These are phyloP conservation scores for Selaginella tamariscina DNA, from an alignment of 75 land plant genomes.

Conservation along the genomic window DNA sequence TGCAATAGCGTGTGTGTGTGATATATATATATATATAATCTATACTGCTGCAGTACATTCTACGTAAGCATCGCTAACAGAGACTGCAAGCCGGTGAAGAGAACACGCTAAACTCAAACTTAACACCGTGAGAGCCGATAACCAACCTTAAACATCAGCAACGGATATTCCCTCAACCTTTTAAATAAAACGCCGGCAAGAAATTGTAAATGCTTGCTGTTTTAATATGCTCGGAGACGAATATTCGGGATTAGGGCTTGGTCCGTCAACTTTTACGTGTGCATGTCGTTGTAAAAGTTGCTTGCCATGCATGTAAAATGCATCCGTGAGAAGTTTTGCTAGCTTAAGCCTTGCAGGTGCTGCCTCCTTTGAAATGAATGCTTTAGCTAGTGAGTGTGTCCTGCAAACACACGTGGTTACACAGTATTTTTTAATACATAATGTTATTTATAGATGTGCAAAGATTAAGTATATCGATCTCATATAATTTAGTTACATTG, in stretches of 20 bases:
- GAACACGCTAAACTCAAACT: slow-evolving; percentile 23
- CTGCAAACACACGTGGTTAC: no score
- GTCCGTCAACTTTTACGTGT: neutral
- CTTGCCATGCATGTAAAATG: slow-evolving; percentile 9
- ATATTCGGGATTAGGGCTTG: neutral
- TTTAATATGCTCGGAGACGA: neutral
- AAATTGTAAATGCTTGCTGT: slow-evolving; percentile 15
- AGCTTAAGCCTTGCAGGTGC: slow-evolving; percentile 15
- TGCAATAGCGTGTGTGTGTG: no score
- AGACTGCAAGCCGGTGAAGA: slow-evolving; percentile 16
- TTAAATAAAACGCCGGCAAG: slow-evolving; percentile 14
- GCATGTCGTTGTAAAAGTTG: neutral
- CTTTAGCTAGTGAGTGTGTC: slow-evolving; percentile 22
- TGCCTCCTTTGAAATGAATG: slow-evolving; percentile 19
- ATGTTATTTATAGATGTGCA: neutral
- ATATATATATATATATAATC: no score
- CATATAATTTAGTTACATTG: neutral
- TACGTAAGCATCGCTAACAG: slow-evolving; percentile 17
- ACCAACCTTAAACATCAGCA: slow-evolving; percentile 17
- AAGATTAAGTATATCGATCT: neutral
- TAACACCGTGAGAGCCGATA: slow-evolving; percentile 15
- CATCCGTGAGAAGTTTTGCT: slow-evolving; percentile 18
- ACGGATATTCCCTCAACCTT: slow-evolving; percentile 15
- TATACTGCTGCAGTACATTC: no score
- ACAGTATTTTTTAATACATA: no score